These are phyloP conservation scores for Aechmea fasciata DNA, from an alignment of 176 grass and related monocot species.

Conservation along the genomic window DNA sequence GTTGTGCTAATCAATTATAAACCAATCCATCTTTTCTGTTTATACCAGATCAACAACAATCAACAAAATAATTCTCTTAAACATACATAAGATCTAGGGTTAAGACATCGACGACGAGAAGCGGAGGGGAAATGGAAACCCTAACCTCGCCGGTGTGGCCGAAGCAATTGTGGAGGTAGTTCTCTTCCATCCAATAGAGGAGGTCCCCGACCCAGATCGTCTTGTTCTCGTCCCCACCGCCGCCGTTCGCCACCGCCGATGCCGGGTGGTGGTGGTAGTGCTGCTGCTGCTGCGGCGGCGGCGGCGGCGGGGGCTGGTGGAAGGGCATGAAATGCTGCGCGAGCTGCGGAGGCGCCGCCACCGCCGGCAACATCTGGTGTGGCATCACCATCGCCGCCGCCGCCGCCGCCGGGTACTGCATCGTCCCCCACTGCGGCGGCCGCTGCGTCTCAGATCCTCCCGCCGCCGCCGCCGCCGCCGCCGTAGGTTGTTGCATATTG, in stretches of 20 bases:
- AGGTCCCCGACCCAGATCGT: conserved; percentile 98
- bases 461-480: conserved; percentile 23
- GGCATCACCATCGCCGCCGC: conserved; percentile 74
- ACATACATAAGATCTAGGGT: no score
- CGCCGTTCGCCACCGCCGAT: conserved; percentile 13
- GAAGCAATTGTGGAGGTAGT: conserved; percentile 94
- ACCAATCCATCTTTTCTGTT: no score
- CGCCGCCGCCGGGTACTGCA: conserved; percentile 52
- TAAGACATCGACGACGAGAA: neutral
- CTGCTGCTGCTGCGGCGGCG: conserved; percentile 9
- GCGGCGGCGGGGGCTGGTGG: conserved; percentile 29
- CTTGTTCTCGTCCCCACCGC: conserved; percentile 79
- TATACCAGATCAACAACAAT: no score
- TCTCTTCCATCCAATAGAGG: conserved; percentile 99
- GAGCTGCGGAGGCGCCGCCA: conserved; percentile 56
- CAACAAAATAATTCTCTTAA: no score
- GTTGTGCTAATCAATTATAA: no score
- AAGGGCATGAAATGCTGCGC: conserved; percentile 73
- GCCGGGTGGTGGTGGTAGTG: neutral
- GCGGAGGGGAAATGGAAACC: neutral
- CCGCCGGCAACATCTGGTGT: conserved; percentile 41
- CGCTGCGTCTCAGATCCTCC: conserved; percentile 33
- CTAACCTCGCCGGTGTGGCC: conserved; percentile 87
- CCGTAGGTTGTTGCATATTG: neutral
- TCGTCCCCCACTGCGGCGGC: conserved; percentile 49